Conservation (phyloP, 768 basidiomycete genomes). For the Lactifluus pinguis region DNA sequence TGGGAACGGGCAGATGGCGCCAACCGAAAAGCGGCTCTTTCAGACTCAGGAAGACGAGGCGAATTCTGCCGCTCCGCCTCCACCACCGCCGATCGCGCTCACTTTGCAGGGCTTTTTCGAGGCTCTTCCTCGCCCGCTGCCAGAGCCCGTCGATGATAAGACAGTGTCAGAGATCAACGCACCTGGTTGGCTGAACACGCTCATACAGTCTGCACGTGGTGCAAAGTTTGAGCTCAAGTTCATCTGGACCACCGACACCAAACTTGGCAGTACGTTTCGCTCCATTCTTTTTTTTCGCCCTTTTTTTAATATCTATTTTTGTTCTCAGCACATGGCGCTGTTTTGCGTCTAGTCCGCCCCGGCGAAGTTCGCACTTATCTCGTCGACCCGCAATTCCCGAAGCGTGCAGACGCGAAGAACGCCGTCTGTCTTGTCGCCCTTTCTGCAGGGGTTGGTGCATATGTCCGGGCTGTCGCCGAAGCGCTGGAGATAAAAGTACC, state of each 20-base stretch:
- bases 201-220: conserved; percentile 45
- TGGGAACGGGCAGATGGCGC: conserved; percentile 42
- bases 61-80: not conserved
- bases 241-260: conserved; percentile 35
- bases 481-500: conserved; percentile 40
- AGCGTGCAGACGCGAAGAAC: conserved; percentile 56
- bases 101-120: conserved; percentile 54
- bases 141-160: conserved; percentile 41
- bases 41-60: conserved; percentile 10
- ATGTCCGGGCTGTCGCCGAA: conserved; percentile 39
- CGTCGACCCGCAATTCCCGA: conserved; percentile 53
- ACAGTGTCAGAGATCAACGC: conserved; percentile 45
- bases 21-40: conserved; percentile 20
- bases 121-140: conserved; percentile 55
- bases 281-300: not conserved
- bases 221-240: conserved; percentile 36
- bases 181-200: conserved; percentile 42
- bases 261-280: conserved; percentile 35
- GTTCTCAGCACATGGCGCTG: conserved; percentile 47
- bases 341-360: conserved; percentile 50
- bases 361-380: conserved; percentile 47
- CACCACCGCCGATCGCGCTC: conserved; percentile 8
- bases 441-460: conserved; percentile 49
- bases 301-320: not conserved
- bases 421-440: conserved; percentile 61